Evolutionary conservation across 257 asterid genomes (phyloP), one percentile per base, ranked within the genome.

Genomic region (Scutellaria baicalensis): DNA sequence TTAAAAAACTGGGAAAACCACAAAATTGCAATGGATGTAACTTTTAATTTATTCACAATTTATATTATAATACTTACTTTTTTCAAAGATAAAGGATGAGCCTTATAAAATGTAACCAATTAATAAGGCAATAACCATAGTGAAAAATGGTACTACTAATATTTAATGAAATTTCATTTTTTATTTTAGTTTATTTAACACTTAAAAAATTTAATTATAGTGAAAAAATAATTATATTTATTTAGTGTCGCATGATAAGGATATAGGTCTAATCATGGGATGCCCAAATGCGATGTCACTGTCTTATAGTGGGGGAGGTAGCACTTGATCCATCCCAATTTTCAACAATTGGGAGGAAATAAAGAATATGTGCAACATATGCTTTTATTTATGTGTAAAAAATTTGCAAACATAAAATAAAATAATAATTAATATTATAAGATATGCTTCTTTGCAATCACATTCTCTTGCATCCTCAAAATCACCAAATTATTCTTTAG

Each of bases 211-310:
- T n/a, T n/a, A 18, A 6, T 36, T 8, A 4, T 17, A 60, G 5
- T 6, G 4, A 1, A 1, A 54, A 43, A 16, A 8, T 33, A 43
- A 61, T 44, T 1, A 38, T 51, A 58, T 43, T 6, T 31, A 4
- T 54, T 14, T 18, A 40, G 16, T 9, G 16, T 40, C 42, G 50
- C 64, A 62, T 55, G 47, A 8, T 62, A 66, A 72, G 61, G 66
- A 56, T 31, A 62, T 23, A 9, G 47, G 62, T 64, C 62, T 6
- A 65, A 73, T 73, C 77, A 64, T 55, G 59, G 20, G 78, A 65
- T 73, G 73, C 54, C 27, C 45, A 47, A 43, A 17, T 42, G 59
- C 31, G 39, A 54, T 64, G 59, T 50, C 54, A 55, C 9, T 38
- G 12, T 43, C 48, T 45, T 13, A 16, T 47, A 57, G 59, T 72